These are phyloP conservation scores for Obelidium mucronatum DNA, from an alignment of 192 early-diverging fungal species.

Conservation along the genomic window DNA sequence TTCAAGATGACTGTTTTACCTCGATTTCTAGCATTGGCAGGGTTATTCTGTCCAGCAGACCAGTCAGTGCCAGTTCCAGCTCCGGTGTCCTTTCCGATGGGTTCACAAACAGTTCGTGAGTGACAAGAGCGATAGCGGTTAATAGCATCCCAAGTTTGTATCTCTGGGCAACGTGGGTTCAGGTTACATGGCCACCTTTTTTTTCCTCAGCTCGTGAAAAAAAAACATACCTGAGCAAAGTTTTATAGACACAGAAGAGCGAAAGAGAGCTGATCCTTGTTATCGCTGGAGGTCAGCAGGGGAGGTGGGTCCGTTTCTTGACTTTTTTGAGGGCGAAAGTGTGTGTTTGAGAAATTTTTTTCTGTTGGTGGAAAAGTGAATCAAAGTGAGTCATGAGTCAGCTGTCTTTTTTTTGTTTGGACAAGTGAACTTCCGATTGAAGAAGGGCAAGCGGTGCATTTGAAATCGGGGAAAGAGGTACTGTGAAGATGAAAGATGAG, in stretches of 20 bases:
- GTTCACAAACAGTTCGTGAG: slow-evolving; percentile 19
- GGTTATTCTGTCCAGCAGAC: slow-evolving; percentile 2
- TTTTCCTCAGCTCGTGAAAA: not conserved
- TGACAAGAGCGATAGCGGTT: slow-evolving; percentile 15
- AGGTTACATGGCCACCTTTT: not conserved
- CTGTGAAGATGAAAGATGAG: no score
- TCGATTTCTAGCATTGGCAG: not conserved
- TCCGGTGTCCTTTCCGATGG: not conserved
- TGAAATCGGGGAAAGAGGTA: no score
- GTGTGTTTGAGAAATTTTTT: no score
- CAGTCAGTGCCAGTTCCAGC: slow-evolving; percentile 1
- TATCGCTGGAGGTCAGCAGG: no score
- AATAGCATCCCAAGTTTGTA: slow-evolving; percentile 3
- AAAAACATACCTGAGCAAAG: not conserved
- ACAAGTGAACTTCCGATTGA: no score
- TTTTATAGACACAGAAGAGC: not conserved
- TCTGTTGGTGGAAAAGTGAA: no score
- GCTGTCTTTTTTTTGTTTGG: no score
- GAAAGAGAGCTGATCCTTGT: not conserved
- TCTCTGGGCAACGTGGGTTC: not conserved
- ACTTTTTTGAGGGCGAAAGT: no score
- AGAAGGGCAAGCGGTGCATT: no score
- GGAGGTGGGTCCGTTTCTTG: no score
- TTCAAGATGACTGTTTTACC: not conserved
- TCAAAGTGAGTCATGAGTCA: no score